These are phyloP conservation scores for Sordariomycetes sp. DNA, from an alignment of 2,329 filamentous ascomycete genomes.

Conservation along the genomic window DNA sequence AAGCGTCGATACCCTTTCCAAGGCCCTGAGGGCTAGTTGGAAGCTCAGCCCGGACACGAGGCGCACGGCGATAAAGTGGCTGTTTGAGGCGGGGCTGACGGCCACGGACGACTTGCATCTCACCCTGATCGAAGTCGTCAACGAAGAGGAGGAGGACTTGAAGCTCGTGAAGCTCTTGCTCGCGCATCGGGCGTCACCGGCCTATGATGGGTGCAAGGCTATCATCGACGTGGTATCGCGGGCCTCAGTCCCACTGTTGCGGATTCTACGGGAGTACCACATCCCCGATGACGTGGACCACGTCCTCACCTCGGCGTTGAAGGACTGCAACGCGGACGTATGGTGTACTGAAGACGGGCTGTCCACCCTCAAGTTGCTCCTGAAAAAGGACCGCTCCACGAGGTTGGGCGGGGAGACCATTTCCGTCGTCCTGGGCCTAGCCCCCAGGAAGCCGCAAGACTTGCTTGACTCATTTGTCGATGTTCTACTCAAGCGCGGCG, in stretches of 20 bases:
- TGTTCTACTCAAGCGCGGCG: conserved; percentile 22
- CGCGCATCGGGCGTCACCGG: conserved; percentile 38
- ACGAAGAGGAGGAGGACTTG: conserved; percentile 39
- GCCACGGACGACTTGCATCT: conserved; percentile 38
- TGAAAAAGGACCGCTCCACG: conserved; percentile 36
- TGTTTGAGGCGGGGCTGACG: conserved; percentile 39
- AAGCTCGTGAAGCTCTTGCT: conserved; percentile 35
- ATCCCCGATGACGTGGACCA: conserved; percentile 31
- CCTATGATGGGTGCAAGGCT: conserved; percentile 39
- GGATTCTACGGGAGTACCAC: conserved; percentile 28
- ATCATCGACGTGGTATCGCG: conserved; percentile 36
- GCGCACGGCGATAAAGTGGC: conserved; percentile 33
- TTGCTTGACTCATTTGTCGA: conserved; percentile 34
- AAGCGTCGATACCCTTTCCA: conserved; percentile 33
- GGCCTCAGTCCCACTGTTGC: conserved; percentile 24
- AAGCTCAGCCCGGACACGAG: conserved; percentile 35
- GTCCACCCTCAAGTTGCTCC: conserved; percentile 32
- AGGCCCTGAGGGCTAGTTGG: conserved; percentile 43
- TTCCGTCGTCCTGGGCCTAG: conserved; percentile 31
- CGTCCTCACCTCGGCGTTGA: conserved; percentile 34
- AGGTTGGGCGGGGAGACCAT: conserved; percentile 34
- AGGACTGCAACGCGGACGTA: conserved; percentile 21
- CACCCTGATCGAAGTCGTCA: conserved; percentile 38
- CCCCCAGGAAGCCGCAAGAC: conserved; percentile 22
- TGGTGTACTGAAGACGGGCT: conserved; percentile 39